Conservation (phyloP, 805 yeast genomes). For the Zygosaccharomyces siamensis region DNA sequence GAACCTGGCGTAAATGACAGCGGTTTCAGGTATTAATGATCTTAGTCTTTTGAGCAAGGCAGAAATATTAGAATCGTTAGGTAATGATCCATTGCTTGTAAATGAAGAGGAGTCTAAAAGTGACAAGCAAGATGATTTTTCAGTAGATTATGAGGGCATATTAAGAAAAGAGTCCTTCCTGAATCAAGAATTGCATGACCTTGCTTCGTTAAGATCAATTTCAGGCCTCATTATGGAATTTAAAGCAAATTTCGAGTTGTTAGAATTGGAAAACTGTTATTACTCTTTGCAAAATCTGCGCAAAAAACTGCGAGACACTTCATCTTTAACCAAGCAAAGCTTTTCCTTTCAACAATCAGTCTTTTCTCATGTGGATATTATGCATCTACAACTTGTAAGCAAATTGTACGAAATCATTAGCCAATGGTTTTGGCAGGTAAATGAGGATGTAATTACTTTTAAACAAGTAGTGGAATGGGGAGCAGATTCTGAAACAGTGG, state of each 20-base stretch:
- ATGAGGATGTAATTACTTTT: constrained; percentile 14
- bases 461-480: constrained; percentile 8
- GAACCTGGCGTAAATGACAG: not conserved
- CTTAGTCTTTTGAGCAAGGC: not conserved
- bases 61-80: constrained; percentile 3
- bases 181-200: constrained; percentile 20
- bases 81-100: constrained; percentile 7
- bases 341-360: constrained; percentile 30
- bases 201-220: constrained; percentile 18
- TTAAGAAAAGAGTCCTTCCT: constrained; percentile 19
- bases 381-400: constrained; percentile 25
- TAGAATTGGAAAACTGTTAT: constrained; percentile 34
- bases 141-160: constrained; percentile 7
- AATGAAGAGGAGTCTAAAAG: not conserved
- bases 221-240: constrained; percentile 27
- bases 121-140: not conserved
- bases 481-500: constrained; percentile 13
- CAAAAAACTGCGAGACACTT: constrained; percentile 21
- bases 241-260: constrained; percentile 25
- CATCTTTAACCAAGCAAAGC: constrained; percentile 18
- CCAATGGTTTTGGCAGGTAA: constrained; percentile 25
- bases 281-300: constrained; percentile 28
- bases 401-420: constrained; percentile 17
- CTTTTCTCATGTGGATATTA: constrained; percentile 22
- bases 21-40: not conserved